Conservation (phyloP, 108 stramenopile species). For the Cyclotella baltica region DNA sequence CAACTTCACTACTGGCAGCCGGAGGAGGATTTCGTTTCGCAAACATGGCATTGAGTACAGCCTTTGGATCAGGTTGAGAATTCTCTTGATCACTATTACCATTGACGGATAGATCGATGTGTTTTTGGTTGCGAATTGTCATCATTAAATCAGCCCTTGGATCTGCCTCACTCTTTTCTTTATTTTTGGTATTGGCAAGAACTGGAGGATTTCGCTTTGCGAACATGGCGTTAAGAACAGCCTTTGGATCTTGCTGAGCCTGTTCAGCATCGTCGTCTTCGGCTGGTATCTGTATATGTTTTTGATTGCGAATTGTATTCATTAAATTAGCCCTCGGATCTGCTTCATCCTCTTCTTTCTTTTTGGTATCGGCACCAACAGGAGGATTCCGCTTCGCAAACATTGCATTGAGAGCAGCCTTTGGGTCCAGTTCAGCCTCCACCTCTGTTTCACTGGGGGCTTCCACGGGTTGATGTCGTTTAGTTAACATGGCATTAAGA, state of each 20-base stretch:
- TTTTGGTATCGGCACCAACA: conserved; percentile 13
- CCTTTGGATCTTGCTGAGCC: conserved; percentile 13
- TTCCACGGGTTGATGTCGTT: conserved; percentile 5
- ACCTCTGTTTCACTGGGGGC: conserved; percentile 6
- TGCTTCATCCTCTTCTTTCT: neutral
- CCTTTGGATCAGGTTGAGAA: too few species aligned
- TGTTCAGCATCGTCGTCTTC: conserved; percentile 12
- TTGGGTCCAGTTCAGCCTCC: conserved; percentile 13
- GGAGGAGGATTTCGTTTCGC: too few species aligned
- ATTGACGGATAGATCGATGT: too few species aligned
- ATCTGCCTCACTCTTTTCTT: neutral
- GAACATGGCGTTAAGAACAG: conserved; percentile 20
- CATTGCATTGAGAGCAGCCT: conserved; percentile 20
- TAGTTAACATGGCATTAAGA: neutral
- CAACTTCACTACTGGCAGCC: conserved; percentile 9
- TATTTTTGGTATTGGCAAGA: neutral
- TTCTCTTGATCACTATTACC: conserved; percentile 4
- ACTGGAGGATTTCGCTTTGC: conserved; percentile 12
- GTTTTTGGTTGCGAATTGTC: neutral
- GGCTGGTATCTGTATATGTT: too few species aligned
- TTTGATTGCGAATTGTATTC: too few species aligned
- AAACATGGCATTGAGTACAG: too few species aligned
- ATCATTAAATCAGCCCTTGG: neutral
- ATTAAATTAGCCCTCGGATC: too few species aligned
- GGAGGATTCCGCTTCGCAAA: neutral